Evolutionary conservation across 208 protist genomes (phyloP), one percentile per base, ranked within the genome.

Genomic region (Trypanosoma congolense): DNA sequence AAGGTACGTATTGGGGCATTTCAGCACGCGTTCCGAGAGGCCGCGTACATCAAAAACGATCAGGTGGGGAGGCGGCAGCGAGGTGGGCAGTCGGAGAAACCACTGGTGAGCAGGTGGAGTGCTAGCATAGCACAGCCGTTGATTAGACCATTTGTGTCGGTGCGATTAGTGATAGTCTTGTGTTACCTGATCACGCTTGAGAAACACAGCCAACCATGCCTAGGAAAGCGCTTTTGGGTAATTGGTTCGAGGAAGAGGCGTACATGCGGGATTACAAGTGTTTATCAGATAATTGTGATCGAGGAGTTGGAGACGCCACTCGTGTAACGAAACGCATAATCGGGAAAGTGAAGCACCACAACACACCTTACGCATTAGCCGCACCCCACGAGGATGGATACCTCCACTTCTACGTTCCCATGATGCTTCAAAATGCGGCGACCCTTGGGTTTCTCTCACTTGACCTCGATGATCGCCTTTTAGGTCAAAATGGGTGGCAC

Each of bases 181-280:
- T n/a, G n/a, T n/a, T 43, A 25, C 43, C 10, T 40, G 35, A 40
- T 40, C 10, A 14, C 8, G 43, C 19, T 8, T 8, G 30, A 33
- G 16, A 31, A 21, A 51, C 22, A 41, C 21, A 21, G n/a, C 14
- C 48, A 30, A 70, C n/a, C n/a, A 93, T 93, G 86, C 86, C 81
- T 8, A 74, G 64, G 44, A 67, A 68, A 59, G 55, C 81, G 10
- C 61, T 93, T 24, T 47, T 90, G 4, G 87, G 83, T 1, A 94
- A 94, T 59, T 92, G 87, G 84, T 83, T 81, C 50, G 84, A 94
- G 57, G 82, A 92, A 61, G 77, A 92, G 55, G 83, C 77, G 9
- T 92, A 90, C 54, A 64, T 76, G 48, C 67, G 68, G 3, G 83
- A 91, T 36, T 75, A 79, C 38, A 73, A 69, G 52, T 75, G 69